Conservation (phyloP, 768 basidiomycete genomes). For the Lentinula guzmanii region DNA sequence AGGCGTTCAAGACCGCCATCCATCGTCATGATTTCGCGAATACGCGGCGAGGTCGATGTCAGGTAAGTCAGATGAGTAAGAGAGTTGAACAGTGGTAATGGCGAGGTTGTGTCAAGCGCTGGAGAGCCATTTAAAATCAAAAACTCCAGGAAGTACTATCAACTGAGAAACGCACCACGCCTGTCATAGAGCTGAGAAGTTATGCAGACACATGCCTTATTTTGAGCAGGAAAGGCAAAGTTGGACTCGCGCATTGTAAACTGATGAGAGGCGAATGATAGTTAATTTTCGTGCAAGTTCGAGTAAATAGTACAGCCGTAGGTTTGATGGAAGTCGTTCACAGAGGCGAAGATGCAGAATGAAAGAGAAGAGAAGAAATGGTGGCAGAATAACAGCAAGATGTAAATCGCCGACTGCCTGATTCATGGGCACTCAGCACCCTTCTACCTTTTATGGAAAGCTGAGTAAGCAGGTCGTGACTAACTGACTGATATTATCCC, state of each 20-base stretch:
- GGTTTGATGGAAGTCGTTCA: not conserved
- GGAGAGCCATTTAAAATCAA: constrained; percentile 5
- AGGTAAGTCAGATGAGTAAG: constrained; percentile 94
- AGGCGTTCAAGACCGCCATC: constrained; percentile 97
- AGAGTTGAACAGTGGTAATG: constrained; percentile 82
- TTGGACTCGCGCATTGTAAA: constrained; percentile 85
- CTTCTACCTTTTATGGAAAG: constrained; percentile 1
- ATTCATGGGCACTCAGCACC: constrained; percentile 1
- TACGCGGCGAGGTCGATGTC: constrained; percentile 94
- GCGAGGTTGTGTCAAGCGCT: constrained; percentile 51
- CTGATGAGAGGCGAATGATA: not conserved
- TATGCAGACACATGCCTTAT: constrained; percentile 92
- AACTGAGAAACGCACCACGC: constrained; percentile 59
- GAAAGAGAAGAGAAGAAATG: not conserved
- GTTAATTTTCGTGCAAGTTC: not conserved
- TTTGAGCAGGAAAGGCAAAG: constrained; percentile 91
- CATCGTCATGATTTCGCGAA: constrained; percentile 97
- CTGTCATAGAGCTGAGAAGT: constrained; percentile 93
- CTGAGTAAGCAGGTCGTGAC: constrained; percentile 3
- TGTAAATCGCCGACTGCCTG: constrained; percentile 1
- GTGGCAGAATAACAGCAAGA: constrained; percentile 3
- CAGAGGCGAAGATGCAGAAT: not conserved
- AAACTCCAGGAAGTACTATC: constrained; percentile 6
- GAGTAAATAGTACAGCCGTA: not conserved
- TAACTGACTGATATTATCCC: not conserved